Conservation (phyloP, 2,329 filamentous ascomycete species). For the Truncatella angustata region DNA sequence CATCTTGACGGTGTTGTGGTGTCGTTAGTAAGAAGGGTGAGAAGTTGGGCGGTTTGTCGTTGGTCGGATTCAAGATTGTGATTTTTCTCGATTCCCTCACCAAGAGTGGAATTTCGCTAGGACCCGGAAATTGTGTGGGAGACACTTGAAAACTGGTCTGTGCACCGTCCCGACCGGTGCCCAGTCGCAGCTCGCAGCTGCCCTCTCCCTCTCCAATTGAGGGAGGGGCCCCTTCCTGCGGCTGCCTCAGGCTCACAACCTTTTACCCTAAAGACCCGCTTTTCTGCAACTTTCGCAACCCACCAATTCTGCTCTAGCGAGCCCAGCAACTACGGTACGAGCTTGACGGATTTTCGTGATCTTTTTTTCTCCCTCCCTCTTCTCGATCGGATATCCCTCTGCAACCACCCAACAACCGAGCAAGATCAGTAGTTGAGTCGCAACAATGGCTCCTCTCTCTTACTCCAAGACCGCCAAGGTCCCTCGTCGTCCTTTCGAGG, state of each 20-base stretch:
- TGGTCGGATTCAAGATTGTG: slow-evolving; percentile 7
- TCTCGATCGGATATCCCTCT: slow-evolving; percentile 9
- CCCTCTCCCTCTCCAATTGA: neutral
- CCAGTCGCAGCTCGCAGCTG: neutral
- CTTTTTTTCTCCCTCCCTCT: slow-evolving; percentile 2
- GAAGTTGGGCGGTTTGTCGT: slow-evolving; percentile 17
- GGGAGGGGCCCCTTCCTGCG: neutral
- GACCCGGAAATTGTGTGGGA: slow-evolving; percentile 7
- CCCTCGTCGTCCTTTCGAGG: slow-evolving; percentile 97
- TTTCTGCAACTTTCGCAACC: slow-evolving; percentile 6
- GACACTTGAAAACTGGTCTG: neutral
- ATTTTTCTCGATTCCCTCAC: slow-evolving; percentile 10
- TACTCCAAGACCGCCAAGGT: slow-evolving; percentile 99
- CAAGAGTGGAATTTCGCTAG: slow-evolving; percentile 10
- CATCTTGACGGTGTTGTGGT: slow-evolving; percentile 64
- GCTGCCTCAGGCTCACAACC: slow-evolving; percentile 1
- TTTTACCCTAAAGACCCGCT: slow-evolving; percentile 8
- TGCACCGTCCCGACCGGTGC: neutral
- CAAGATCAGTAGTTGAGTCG: slow-evolving; percentile 15
- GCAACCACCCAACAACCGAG: slow-evolving; percentile 8
- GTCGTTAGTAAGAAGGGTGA: slow-evolving; percentile 21
- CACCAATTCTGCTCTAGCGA: slow-evolving; percentile 7
- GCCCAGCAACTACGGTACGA: no score
- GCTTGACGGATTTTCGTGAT: slow-evolving; percentile 1
- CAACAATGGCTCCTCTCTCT: slow-evolving; percentile 55